Base-by-base conservation (phyloP, 768 basidiomycete genomes). In the Calocera cornea region DNA sequence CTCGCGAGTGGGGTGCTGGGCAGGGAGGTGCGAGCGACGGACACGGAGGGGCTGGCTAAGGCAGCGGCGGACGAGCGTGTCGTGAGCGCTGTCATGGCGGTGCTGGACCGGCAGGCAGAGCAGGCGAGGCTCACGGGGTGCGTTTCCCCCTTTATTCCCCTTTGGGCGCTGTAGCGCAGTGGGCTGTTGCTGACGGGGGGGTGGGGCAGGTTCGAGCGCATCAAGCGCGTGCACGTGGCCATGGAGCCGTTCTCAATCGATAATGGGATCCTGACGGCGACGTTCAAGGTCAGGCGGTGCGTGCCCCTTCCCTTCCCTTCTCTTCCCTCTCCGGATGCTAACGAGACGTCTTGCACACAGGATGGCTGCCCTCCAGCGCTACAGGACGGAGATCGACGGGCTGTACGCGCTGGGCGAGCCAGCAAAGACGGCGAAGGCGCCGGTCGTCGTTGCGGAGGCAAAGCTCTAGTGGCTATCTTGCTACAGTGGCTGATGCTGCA, bases 221-320 rank as follows among this genome's bases (percentile, higher is more conserved):
- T 95, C 78, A 95, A 89, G 76, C 86, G 88, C 27, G 81, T 97
- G 49, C 84, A 93, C 75, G 73, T 97, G 47, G 86, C 82, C 68
- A 75, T 90, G 66, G 79, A 86, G 41, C 84, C 87, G 0, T 92
- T 97, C 79, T 85, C 80, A 22, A 77, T 90, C 16, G 90, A 94
- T 60, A 86, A 92, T 70, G 84, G 83, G 66, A 87, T 92, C 33
- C 73, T 98, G 77, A 97, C 95, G 1, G 94, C 95, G 12, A 95
- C 92, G 2, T 77, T 95, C 79, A 97, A 97, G 78, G 77, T 95
- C 67, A 47, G 19, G 24, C 44, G 44, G 44, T 47, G 44, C 7
- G 44, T 47, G 5, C 19, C 5, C 19, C 19, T 47, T 38, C 36
- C 7, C 36, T 38, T 38, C 14, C 7, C 36, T 38, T 38, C 36